phyloP scores from a whole-genome alignment of 257 asterid species.

The Jaltomata sinuosa region DNA sequence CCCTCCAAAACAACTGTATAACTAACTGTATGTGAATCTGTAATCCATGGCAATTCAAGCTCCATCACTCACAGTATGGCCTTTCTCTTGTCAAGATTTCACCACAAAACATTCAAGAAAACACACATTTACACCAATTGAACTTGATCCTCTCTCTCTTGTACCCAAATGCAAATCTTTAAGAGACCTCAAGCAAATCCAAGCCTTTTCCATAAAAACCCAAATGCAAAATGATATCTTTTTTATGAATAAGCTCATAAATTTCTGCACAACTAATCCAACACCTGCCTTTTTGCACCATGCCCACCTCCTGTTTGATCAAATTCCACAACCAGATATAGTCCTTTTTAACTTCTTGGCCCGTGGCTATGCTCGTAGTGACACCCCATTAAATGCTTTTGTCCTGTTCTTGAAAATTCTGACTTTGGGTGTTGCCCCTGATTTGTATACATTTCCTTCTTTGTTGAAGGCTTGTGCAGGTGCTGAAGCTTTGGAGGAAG shows the following conservation, averaged over 20 bases:
- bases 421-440: slow-evolving; percentile 13
- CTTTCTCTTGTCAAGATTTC: background rate
- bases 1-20: background rate
- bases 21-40: background rate
- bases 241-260: slow-evolving; percentile 13
- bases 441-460: slow-evolving; percentile 34
- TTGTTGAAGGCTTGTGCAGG: slow-evolving; percentile 27
- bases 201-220: slow-evolving; percentile 27
- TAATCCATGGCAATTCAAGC: slow-evolving; percentile 3
- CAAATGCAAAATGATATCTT: slow-evolving; percentile 13
- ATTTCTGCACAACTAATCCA: slow-evolving; percentile 1
- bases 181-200: slow-evolving; percentile 26
- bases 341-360: slow-evolving; percentile 29
- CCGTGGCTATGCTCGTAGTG: slow-evolving; percentile 27
- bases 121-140: background rate
- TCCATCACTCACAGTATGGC: background rate
- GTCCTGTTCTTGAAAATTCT: slow-evolving; percentile 10
- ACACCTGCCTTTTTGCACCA: slow-evolving; percentile 6
- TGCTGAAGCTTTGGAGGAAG: slow-evolving; percentile 18
- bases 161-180: slow-evolving; percentile 21
- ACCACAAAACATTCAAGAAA: background rate
- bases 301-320: slow-evolving; percentile 24
- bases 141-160: slow-evolving; percentile 10
- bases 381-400: slow-evolving; percentile 17
- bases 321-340: slow-evolving; percentile 23